Conservation (phyloP, 2,329 filamentous ascomycete species). For the Monosporascus sp. region DNA sequence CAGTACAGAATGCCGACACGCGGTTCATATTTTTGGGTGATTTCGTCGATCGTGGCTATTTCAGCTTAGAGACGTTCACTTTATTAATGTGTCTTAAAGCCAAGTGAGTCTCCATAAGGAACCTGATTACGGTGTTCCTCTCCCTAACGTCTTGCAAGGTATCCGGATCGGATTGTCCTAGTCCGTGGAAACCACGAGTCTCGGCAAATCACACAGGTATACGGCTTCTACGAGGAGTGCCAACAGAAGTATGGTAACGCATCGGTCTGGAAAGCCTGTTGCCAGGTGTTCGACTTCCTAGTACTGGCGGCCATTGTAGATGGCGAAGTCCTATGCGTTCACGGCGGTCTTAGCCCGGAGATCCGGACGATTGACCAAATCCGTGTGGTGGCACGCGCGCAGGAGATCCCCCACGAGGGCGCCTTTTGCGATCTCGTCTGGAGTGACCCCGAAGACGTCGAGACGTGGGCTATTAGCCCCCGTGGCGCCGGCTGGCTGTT, state of each 20-base stretch:
- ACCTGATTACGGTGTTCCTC: neutral
- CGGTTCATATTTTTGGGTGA: conserved; percentile 68
- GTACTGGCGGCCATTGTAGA: conserved; percentile 97
- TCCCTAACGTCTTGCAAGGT: conserved; percentile 53
- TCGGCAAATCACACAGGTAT: conserved; percentile 94
- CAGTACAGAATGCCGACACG: conserved; percentile 38
- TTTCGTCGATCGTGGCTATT: conserved; percentile 96
- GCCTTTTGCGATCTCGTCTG: conserved; percentile 98
- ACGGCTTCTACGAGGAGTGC: conserved; percentile 98
- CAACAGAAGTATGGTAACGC: conserved; percentile 97
- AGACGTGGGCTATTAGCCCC: conserved; percentile 93
- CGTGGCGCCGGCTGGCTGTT: conserved; percentile 97
- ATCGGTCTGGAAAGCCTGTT: conserved; percentile 99
- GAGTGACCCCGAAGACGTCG: conserved; percentile 95
- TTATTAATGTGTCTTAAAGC: conserved; percentile 91
- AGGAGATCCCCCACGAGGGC: conserved; percentile 96
- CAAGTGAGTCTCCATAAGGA: conserved; percentile 39
- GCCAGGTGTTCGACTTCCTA: conserved; percentile 97
- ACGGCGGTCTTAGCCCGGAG: conserved; percentile 82
- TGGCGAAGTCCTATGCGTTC: conserved; percentile 96
- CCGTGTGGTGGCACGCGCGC: conserved; percentile 94
- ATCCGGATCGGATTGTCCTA: conserved; percentile 89
- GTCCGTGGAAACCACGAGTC: conserved; percentile 98
- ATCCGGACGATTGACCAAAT: conserved; percentile 99
- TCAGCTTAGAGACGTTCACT: conserved; percentile 96